Evolutionary conservation across 2,329 filamentous ascomycete genomes (phyloP), one percentile per base, ranked within the genome.

Genomic region (Neonectria hederae): DNA sequence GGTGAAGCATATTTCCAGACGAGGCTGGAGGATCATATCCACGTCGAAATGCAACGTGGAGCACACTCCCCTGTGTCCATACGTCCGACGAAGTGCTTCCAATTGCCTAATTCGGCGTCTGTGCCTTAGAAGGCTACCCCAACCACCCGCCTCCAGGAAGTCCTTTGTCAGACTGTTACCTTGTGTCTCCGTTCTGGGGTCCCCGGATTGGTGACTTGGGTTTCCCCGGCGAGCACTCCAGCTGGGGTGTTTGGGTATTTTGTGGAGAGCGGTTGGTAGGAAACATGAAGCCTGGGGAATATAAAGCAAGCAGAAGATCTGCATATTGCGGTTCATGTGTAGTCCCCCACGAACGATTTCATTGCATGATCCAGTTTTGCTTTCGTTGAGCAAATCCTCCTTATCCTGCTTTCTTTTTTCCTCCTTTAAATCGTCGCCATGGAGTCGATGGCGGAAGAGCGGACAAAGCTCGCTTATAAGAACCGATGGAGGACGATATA

Each of bases 401-500:
- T 26, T 19, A n/a, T 53, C 19, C 24, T 28, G 26, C 14, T 28
- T 5, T 30, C 24, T 48, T 57, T 51, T 17, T 5, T 19, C n/a
- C 2, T 26, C 22, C 2, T 26, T 40, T 4, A 5, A 49, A n/a
- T n/a, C 21, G 49, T 42, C 57, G 54, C 6, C 59, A 72, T 69
- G 66, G 63, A 68, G 43, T 66, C 58, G 14, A 68, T 61, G 30
- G 56, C 68, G 2, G 65, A 68, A 7, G 62, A 63, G 66, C 59
- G 57, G 10, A 60, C 54, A 5, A 71, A 69, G 58, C 69, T 71
- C 58, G 69, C 69, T 28, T 71, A 71, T 61, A 63, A 71, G 61
- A 70, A 62, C 51, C 62, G 69, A 58, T 72, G 69, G 69, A 69
- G 51, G 52, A 71, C 69, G n/a, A 65, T 72, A 22, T 62, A 54